Conservation (phyloP, 2,329 filamentous ascomycete species). For the Helotiales sp. region DNA sequence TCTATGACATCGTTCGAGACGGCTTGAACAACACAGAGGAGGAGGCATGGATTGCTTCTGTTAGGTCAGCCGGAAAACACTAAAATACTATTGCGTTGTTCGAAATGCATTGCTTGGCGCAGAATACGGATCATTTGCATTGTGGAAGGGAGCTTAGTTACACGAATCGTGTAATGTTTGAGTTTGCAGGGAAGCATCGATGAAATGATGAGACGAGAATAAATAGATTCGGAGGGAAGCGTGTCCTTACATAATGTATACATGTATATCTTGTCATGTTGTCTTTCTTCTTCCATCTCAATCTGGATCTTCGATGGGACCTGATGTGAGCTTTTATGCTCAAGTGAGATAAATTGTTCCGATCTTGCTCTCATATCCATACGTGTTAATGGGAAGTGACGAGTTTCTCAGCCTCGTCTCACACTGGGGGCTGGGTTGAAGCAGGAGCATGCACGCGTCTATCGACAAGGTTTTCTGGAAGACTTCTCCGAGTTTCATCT, state of each 20-base stretch:
- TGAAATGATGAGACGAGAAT: constrained; percentile 1
- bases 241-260: constrained; percentile 17
- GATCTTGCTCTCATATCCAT: neutral
- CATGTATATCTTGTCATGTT: constrained; percentile 4
- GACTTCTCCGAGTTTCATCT: too few relatives aligned
- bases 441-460: too few relatives aligned
- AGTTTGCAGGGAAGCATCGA: neutral
- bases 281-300: neutral
- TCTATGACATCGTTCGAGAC: constrained; percentile 19
- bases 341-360: neutral
- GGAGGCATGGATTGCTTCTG: constrained; percentile 30
- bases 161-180: neutral
- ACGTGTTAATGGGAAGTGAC: neutral
- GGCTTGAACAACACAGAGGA: constrained; percentile 22
- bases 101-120: neutral
- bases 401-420: too few relatives aligned
- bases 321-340: neutral
- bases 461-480: too few relatives aligned
- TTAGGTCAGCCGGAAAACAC: constrained; percentile 29
- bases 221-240: constrained; percentile 1
- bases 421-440: too few relatives aligned
- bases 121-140: neutral
- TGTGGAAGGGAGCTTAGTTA: neutral
- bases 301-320: neutral
- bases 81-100: neutral